These are phyloP conservation scores for Zygnema cylindricum DNA, from an alignment of 139 green algal genomes.

Conservation along the genomic window DNA sequence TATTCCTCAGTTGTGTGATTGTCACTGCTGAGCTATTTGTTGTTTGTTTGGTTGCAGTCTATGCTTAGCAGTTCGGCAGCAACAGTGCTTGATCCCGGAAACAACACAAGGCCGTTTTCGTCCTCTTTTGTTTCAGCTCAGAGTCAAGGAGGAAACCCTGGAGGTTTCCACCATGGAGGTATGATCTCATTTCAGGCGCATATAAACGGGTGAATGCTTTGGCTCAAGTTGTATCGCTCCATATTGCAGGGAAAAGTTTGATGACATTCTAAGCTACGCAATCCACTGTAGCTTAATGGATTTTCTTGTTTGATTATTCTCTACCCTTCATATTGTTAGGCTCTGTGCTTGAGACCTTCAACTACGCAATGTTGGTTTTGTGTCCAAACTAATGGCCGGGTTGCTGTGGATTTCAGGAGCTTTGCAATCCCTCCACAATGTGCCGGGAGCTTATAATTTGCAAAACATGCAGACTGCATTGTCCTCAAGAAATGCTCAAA, in stretches of 20 bases:
- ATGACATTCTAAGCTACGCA: too few relatives aligned
- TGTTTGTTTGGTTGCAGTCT: conserved; percentile 14
- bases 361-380: too few relatives aligned
- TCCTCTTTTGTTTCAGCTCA: conserved; percentile 52
- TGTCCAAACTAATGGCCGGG: too few relatives aligned
- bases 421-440: conserved; percentile 53
- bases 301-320: too few relatives aligned
- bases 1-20: background rate
- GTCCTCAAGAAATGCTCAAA: conserved; percentile 44
- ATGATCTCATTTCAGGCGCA: background rate
- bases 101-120: conserved; percentile 31
- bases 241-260: too few relatives aligned
- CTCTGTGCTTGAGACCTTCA: too few relatives aligned
- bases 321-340: too few relatives aligned
- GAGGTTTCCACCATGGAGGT: conserved; percentile 56
- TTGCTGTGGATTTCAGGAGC: conserved; percentile 17
- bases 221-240: too few relatives aligned
- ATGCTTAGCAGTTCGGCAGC: conserved; percentile 50
- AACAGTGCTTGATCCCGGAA: conserved; percentile 53
- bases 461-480: conserved; percentile 55
- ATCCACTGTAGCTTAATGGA: too few relatives aligned
- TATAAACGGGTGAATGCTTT: too few relatives aligned
- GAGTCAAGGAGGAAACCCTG: conserved; percentile 46
- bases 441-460: conserved; percentile 41
- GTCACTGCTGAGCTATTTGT: background rate